Percentiles rank a stretch among this genome's conserved stretches.
These are phyloP conservation scores for Sarocladium brachiariae DNA, from an alignment of 2,329 filamentous ascomycete genomes.

Conservation along the genomic window DNA sequence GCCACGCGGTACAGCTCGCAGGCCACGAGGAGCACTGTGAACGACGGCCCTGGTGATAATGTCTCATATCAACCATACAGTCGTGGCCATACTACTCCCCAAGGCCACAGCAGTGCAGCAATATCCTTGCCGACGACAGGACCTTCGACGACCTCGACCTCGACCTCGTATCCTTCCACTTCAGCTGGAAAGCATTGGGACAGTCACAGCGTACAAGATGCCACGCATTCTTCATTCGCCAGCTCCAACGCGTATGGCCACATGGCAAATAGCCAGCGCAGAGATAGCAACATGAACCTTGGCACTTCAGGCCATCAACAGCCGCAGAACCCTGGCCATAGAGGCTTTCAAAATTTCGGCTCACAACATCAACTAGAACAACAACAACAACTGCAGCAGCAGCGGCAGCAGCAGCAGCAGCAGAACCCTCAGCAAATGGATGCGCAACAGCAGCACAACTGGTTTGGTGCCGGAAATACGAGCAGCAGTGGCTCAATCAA, in stretches of 20 bases:
- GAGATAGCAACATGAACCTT: neutral
- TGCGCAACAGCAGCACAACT: conserved; percentile 10
- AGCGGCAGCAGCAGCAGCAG: conserved; percentile 13
- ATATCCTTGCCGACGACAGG: neutral
- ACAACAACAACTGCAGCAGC: no score
- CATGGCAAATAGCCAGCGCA: neutral
- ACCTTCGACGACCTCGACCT: neutral
- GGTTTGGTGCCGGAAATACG: neutral
- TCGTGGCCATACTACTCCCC: neutral
- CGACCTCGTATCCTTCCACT: neutral
- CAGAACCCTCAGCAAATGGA: conserved; percentile 11
- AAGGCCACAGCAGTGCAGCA: neutral
- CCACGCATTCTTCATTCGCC: neutral
- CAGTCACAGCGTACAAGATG: neutral
- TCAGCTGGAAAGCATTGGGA: neutral
- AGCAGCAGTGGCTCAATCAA: conserved; percentile 2
- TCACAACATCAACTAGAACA: no score
- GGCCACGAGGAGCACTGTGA: no score
- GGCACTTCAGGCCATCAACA: neutral
- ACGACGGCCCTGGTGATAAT: neutral
- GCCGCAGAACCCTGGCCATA: neutral
- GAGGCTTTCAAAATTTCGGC: neutral
- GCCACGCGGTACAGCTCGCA: neutral
- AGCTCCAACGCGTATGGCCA: neutral
- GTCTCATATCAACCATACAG: conserved; percentile 4